Evolutionary conservation across 1,284 basidiomycete genomes (phyloP).

Genomic region (Pascua guehoae): DNA sequence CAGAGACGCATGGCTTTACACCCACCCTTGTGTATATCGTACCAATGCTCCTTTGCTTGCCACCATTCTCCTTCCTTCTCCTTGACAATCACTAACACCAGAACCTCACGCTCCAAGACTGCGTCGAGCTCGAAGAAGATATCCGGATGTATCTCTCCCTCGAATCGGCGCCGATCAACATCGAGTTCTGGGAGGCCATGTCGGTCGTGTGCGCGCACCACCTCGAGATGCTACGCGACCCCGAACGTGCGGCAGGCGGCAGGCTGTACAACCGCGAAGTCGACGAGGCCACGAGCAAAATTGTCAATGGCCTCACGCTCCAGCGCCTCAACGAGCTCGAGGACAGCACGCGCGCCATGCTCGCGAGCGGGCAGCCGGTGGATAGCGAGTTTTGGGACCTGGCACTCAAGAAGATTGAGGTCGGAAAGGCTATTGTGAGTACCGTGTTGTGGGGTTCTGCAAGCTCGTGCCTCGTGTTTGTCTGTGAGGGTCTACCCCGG

Average conservation of each 20-base stretch:
- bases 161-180: constrained; percentile 77
- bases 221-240: constrained; percentile 67
- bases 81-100: constrained; percentile 40
- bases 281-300: constrained; percentile 34
- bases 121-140: constrained; percentile 88
- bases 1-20: too few relatives aligned
- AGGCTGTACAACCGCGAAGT: constrained; percentile 37
- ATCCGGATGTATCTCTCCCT: constrained; percentile 87
- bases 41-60: too few relatives aligned
- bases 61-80: neutral
- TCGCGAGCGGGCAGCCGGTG: constrained; percentile 85
- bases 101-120: constrained; percentile 82
- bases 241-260: constrained; percentile 44
- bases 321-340: constrained; percentile 81
- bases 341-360: constrained; percentile 78
- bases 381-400: constrained; percentile 99
- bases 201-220: constrained; percentile 93
- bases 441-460: neutral
- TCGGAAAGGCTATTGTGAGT: constrained; percentile 92
- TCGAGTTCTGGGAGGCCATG: constrained; percentile 99
- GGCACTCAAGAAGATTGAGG: constrained; percentile 83
- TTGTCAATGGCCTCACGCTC: constrained; percentile 55
- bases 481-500: too few relatives aligned
- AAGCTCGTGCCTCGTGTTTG: too few relatives aligned
- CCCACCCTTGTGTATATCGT: too few relatives aligned